Percentiles rank a stretch among this genome's conserved stretches.
phyloP scores from a whole-genome alignment of 495 filamentous ascomycete genomes.

The Aspergillus hancockii region DNA sequence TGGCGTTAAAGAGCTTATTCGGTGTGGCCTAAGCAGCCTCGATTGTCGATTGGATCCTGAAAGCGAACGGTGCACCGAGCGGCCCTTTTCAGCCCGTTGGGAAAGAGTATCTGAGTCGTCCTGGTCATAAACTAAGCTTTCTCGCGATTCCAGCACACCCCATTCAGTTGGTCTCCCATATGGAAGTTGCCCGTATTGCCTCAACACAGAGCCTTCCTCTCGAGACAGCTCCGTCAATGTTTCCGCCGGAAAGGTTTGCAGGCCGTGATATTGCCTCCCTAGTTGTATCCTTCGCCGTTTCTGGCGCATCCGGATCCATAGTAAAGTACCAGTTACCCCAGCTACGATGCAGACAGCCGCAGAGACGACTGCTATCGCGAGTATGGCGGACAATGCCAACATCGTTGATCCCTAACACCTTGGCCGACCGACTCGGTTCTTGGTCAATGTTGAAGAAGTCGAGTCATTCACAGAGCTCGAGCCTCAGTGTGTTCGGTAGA shows the following conservation, averaged over 20 bases:
- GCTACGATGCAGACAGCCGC: constrained; percentile 40
- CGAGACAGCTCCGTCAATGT: constrained; percentile 41
- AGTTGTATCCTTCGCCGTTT: constrained; percentile 33
- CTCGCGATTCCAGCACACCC: constrained; percentile 44
- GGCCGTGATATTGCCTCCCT: constrained; percentile 11
- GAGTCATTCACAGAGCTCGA: not conserved
- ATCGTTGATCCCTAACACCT: constrained; percentile 23
- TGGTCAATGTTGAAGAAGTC: not conserved
- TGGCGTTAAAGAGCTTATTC: constrained; percentile 34
- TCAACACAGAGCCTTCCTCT: constrained; percentile 33
- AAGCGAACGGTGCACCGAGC: constrained; percentile 34
- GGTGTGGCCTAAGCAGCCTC: constrained; percentile 23
- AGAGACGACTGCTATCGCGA: constrained; percentile 46
- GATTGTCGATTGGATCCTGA: constrained; percentile 31
- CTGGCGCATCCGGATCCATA: constrained; percentile 45
- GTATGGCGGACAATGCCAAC: constrained; percentile 36
- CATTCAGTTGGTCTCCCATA: constrained; percentile 45
- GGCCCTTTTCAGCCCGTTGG: constrained; percentile 28
- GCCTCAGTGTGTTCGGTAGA: not conserved
- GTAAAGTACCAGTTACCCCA: constrained; percentile 34
- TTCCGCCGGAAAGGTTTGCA: constrained; percentile 32
- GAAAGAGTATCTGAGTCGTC: constrained; percentile 30
- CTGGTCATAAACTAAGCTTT: constrained; percentile 31
- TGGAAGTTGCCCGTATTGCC: constrained; percentile 41
- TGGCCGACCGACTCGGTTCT: not conserved